Conservation (phyloP, 2,329 filamentous ascomycete species). For the Ophiocordyceps camponoti-leonardi region DNA sequence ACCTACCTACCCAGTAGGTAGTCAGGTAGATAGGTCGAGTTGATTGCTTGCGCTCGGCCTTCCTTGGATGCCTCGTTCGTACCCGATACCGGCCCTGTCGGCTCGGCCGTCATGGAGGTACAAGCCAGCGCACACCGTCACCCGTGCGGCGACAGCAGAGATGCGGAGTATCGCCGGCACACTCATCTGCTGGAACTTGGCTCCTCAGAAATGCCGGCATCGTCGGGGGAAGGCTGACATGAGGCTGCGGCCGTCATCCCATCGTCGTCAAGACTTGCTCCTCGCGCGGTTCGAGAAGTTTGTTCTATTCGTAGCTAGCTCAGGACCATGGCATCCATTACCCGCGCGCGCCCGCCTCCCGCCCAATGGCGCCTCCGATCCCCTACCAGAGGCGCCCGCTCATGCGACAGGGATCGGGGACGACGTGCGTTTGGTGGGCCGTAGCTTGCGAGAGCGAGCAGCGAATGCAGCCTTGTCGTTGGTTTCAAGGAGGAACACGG, state of each 20-base stretch:
- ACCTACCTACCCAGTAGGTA: background rate
- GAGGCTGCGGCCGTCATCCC: no score
- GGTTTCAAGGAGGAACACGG: slow-evolving; percentile 1
- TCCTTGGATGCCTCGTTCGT: background rate
- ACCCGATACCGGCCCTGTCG: background rate
- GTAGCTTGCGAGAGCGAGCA: background rate
- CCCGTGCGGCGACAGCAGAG: background rate
- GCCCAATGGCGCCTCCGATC: background rate
- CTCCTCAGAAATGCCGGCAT: no score
- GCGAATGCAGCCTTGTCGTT: background rate
- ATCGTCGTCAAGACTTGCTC: no score
- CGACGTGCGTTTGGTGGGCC: background rate
- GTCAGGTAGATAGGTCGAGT: background rate
- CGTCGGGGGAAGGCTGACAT: no score
- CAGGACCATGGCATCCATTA: background rate
- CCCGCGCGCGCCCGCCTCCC: background rate
- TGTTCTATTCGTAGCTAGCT: background rate
- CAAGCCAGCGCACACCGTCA: background rate
- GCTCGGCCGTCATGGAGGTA: background rate
- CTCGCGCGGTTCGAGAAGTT: background rate
- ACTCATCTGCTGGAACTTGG: no score
- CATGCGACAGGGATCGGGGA: background rate
- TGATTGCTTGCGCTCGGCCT: background rate
- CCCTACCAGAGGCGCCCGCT: background rate
- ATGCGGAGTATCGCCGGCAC: no score